Conservation (phyloP, 2,329 filamentous ascomycete species). For the Monosporascus sp. region DNA sequence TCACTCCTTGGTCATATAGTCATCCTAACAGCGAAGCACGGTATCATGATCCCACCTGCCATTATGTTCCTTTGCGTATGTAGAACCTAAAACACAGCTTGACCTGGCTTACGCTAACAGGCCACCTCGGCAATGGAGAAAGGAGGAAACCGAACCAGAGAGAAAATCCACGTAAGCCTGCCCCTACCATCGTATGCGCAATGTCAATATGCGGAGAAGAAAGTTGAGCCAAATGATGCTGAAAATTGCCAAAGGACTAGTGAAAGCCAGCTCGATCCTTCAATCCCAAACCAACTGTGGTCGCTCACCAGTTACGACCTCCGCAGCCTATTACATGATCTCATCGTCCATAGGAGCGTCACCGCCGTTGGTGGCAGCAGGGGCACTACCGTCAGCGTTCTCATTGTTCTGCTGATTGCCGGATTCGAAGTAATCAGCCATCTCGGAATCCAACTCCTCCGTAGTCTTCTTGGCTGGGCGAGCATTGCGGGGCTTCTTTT, state of each 20-base stretch:
- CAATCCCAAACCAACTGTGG: not conserved
- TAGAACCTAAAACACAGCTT: not conserved
- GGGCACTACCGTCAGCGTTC: slow-evolving; percentile 39
- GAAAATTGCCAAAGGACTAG: too few species aligned
- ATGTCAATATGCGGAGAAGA: not conserved
- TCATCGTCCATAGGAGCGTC: slow-evolving; percentile 65
- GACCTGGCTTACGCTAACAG: not conserved
- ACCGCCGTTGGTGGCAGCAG: slow-evolving; percentile 42
- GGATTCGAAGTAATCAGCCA: slow-evolving; percentile 85
- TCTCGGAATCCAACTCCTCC: slow-evolving; percentile 94
- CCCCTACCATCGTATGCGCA: not conserved
- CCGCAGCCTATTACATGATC: slow-evolving; percentile 37
- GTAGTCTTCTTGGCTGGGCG: slow-evolving; percentile 80
- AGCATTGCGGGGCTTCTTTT: slow-evolving; percentile 51
- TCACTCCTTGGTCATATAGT: too few species aligned
- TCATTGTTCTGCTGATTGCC: slow-evolving; percentile 35
- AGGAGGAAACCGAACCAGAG: not conserved
- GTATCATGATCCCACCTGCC: not conserved
- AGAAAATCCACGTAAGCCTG: not conserved
- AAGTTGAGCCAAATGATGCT: not conserved
- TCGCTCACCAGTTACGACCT: not conserved
- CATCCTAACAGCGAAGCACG: too few species aligned
- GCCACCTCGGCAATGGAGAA: not conserved
- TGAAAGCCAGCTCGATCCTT: not conserved
- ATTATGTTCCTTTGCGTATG: not conserved